These are phyloP conservation scores for Aspergillus caelatus DNA, from an alignment of 2,329 filamentous ascomycete species.

Conservation along the genomic window DNA sequence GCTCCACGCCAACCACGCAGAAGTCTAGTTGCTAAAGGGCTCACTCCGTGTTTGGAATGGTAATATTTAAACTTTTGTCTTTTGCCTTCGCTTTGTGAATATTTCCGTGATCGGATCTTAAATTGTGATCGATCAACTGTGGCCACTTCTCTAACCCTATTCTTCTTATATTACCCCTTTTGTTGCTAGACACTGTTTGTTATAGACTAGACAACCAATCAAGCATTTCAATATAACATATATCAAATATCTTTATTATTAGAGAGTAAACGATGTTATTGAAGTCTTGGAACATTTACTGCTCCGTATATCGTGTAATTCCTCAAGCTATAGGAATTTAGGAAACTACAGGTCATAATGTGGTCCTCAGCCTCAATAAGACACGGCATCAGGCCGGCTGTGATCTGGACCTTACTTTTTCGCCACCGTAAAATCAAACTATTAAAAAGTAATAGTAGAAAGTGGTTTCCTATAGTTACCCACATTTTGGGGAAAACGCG, in stretches of 20 bases:
- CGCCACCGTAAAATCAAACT: background rate
- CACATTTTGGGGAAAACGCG: background rate
- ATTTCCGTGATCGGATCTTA: background rate
- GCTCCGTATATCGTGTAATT: no score
- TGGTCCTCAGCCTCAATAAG: background rate
- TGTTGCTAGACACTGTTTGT: background rate
- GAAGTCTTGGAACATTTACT: no score
- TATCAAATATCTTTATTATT: background rate
- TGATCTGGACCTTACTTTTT: background rate
- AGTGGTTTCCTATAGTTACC: background rate
- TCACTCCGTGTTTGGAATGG: background rate
- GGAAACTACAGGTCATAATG: background rate
- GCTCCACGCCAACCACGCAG: background rate
- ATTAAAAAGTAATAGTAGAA: background rate
- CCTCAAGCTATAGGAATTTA: no score
- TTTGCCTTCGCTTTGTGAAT: background rate
- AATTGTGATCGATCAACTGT: background rate
- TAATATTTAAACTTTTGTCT: background rate
- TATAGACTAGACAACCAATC: background rate
- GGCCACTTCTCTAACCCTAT: background rate
- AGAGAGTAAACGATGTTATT: background rate
- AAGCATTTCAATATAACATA: background rate
- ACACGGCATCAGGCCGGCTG: background rate
- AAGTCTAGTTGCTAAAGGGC: conserved; percentile 2
- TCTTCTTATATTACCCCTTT: background rate